A percentile compares a stretch with the other conserved stretches of the same genome.
phyloP scores from a whole-genome alignment of 345 rosid species.

The Noccaea bulbosa region DNA sequence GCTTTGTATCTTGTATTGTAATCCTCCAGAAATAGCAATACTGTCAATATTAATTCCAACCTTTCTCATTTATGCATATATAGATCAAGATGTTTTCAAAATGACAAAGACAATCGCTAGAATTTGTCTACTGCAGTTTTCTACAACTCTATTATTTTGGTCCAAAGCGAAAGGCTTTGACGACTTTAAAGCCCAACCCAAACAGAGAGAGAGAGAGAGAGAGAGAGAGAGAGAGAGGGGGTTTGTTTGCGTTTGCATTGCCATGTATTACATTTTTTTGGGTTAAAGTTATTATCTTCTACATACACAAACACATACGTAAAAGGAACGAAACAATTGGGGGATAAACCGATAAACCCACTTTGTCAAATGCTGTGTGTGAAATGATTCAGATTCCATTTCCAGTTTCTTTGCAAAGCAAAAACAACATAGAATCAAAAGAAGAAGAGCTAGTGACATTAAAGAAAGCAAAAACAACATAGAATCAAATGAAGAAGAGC shows the following conservation, averaged over 20 bases:
- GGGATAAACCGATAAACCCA: constrained; percentile 4
- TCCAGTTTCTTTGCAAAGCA: constrained; percentile 8
- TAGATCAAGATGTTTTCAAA: too few species aligned
- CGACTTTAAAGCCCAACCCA: neutral
- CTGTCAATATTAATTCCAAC: too few species aligned
- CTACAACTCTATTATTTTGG: neutral
- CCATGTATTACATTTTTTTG: neutral
- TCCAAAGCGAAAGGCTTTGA: neutral
- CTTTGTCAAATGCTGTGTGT: neutral
- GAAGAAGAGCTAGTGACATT: too few species aligned
- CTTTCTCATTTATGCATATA: too few species aligned
- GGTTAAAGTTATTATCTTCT: neutral
- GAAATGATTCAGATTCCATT: constrained; percentile 28
- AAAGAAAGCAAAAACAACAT: neutral
- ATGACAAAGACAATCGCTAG: neutral
- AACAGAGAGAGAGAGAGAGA: neutral
- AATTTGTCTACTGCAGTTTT: neutral
- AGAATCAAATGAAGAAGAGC: constrained; percentile 21
- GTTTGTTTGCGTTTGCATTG: neutral
- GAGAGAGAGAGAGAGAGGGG: neutral
- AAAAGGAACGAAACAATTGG: constrained; percentile 7
- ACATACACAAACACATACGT: neutral
- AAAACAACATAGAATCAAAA: too few species aligned
- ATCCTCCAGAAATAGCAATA: too few species aligned
- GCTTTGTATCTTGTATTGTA: too few species aligned